Evolutionary conservation across 768 basidiomycete species (phyloP).

Genomic region (Coprinopsis strossmayeri): DNA sequence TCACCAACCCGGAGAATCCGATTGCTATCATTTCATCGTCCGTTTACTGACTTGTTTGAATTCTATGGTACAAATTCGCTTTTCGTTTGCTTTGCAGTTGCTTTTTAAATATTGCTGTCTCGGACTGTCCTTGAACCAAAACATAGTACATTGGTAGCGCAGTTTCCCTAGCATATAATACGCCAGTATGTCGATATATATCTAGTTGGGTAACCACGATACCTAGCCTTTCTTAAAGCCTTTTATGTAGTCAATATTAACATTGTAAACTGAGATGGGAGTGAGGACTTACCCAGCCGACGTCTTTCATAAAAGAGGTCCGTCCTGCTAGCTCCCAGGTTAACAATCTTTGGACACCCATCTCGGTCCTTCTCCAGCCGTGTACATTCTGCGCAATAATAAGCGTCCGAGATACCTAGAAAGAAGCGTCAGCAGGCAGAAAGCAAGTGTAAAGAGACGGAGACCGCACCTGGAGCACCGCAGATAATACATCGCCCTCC

Average conservation of each 20-base stretch:
- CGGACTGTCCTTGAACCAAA: not conserved
- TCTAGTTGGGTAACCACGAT: not conserved
- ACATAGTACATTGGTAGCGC: not conserved
- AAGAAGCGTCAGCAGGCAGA: not conserved
- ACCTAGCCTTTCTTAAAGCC: conserved; percentile 66
- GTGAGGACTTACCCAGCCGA: conserved; percentile 58
- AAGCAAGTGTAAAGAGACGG: not conserved
- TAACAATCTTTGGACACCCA: conserved; percentile 97
- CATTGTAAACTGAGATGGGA: not conserved
- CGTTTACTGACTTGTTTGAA: not conserved
- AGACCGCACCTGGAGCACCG: conserved; percentile 75
- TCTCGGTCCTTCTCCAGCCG: conserved; percentile 95
- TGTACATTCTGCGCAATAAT: conserved; percentile 98
- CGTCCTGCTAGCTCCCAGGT: conserved; percentile 89
- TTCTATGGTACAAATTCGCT: too few species aligned
- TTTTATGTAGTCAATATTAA: conserved; percentile 18
- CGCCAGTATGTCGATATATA: not conserved
- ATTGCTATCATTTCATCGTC: not conserved
- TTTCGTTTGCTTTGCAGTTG: not conserved
- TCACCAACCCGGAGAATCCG: conserved; percentile 45
- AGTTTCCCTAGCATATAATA: not conserved
- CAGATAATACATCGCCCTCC: conserved; percentile 98
- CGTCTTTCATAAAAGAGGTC: conserved; percentile 90
- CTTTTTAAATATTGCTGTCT: not conserved
- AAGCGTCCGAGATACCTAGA: conserved; percentile 94